A percentile compares a stretch with the other conserved stretches of the same genome.
These are phyloP conservation scores for Geoglossum glabrum DNA, from an alignment of 495 filamentous ascomycete genomes.

Conservation along the genomic window DNA sequence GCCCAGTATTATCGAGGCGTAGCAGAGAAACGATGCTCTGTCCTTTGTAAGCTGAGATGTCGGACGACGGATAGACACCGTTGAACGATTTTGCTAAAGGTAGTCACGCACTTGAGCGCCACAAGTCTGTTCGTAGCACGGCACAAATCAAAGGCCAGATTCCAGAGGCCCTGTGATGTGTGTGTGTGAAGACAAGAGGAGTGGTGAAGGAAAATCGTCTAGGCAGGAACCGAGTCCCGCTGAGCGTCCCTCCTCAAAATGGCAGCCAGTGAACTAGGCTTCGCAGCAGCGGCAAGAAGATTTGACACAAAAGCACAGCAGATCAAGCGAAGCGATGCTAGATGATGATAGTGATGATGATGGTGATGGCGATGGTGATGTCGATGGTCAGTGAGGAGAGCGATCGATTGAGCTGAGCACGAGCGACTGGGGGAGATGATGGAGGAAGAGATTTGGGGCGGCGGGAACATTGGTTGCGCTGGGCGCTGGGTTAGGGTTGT, in stretches of 20 bases:
- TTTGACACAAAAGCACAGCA: background rate
- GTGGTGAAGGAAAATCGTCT: background rate
- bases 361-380: background rate
- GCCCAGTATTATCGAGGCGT: background rate
- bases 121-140: background rate
- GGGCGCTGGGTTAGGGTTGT: background rate
- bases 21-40: background rate
- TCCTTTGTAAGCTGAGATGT: background rate
- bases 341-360: background rate
- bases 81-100: background rate
- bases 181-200: background rate
- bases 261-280: background rate
- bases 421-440: background rate
- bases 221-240: background rate
- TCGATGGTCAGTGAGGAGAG: no score
- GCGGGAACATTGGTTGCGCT: background rate
- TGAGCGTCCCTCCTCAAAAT: background rate
- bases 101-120: background rate
- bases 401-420: background rate
- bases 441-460: background rate
- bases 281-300: background rate
- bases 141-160: background rate
- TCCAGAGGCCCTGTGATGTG: background rate
- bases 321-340: background rate
- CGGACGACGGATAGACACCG: background rate